These are phyloP conservation scores for Saitoella complicata DNA, from an alignment of 805 yeast species.

Conservation along the genomic window DNA sequence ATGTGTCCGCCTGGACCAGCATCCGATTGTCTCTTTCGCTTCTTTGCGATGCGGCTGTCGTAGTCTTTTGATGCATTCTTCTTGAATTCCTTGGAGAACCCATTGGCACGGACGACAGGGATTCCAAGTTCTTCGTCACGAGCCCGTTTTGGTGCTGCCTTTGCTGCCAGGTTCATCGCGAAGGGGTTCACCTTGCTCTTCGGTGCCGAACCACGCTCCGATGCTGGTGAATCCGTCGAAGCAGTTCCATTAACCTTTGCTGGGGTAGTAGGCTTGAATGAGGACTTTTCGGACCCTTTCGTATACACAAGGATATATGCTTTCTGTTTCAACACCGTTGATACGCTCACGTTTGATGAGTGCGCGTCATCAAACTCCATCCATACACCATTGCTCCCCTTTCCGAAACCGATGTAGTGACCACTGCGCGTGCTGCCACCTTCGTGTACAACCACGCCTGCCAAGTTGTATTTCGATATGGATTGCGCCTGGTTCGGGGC, in stretches of 20 bases:
- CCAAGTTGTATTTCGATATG: slow-evolving; percentile 43
- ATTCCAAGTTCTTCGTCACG: too few relatives aligned
- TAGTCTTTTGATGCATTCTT: too few relatives aligned
- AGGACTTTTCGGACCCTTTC: neutral
- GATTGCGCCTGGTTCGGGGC: slow-evolving; percentile 22
- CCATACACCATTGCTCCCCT: slow-evolving; percentile 89
- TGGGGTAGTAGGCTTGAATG: neutral
- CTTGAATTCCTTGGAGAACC: too few relatives aligned
- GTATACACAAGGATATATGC: slow-evolving; percentile 85
- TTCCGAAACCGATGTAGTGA: slow-evolving; percentile 79
- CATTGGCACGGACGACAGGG: too few relatives aligned
- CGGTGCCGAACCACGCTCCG: too few relatives aligned
- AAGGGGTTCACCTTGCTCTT: too few relatives aligned
- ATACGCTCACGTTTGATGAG: slow-evolving; percentile 54
- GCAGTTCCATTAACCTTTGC: neutral
- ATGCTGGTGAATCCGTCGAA: neutral
- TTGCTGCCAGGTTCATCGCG: too few relatives aligned
- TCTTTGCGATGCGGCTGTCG: too few relatives aligned
- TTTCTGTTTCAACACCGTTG: slow-evolving; percentile 62
- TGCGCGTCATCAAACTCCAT: slow-evolving; percentile 88
- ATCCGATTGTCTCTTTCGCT: too few relatives aligned
- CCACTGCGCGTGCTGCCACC: slow-evolving; percentile 88
- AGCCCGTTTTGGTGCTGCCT: too few relatives aligned
- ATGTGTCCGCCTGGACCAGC: too few relatives aligned
- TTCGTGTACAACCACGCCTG: slow-evolving; percentile 80